These are phyloP conservation scores for Oidiodendron maius DNA, from an alignment of 495 filamentous ascomycete genomes.

Conservation along the genomic window DNA sequence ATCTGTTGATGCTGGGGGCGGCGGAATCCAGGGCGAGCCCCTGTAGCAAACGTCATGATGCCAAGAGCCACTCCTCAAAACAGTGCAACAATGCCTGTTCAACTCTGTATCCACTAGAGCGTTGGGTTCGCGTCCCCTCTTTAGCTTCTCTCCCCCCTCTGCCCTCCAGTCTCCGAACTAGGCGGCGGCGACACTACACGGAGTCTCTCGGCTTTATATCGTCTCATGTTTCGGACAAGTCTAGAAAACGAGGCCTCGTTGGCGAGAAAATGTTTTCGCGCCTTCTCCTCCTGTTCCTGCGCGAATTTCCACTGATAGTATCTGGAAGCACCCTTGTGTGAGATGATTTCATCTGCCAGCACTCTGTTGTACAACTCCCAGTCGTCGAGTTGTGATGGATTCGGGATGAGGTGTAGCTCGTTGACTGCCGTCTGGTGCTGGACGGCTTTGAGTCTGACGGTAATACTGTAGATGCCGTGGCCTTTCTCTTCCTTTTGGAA, in stretches of 20 bases:
- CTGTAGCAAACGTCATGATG: too few species aligned
- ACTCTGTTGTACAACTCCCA: conserved; percentile 36
- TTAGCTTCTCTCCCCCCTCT: too few species aligned
- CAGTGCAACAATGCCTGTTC: too few species aligned
- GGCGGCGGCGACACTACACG: too few species aligned
- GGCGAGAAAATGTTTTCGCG: background rate
- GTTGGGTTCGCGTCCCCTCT: too few species aligned
- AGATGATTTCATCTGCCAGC: conserved; percentile 28
- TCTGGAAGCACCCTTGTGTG: conserved; percentile 14
- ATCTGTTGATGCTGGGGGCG: too few species aligned
- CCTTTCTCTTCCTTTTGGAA: conserved; percentile 24
- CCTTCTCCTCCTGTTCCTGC: background rate
- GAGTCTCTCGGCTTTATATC: too few species aligned
- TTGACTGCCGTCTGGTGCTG: conserved; percentile 24
- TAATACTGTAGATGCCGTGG: conserved; percentile 25
- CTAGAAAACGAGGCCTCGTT: background rate
- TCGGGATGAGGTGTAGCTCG: conserved; percentile 29
- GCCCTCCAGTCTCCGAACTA: too few species aligned
- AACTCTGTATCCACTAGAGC: too few species aligned
- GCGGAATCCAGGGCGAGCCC: too few species aligned
- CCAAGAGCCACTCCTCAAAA: too few species aligned
- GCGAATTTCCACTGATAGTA: conserved; percentile 1
- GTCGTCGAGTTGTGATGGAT: conserved; percentile 41
- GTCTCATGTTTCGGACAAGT: background rate
- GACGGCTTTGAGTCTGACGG: conserved; percentile 30